These are phyloP conservation scores for Nakazawaea holstii DNA, from an alignment of 805 yeast genomes.

Conservation along the genomic window DNA sequence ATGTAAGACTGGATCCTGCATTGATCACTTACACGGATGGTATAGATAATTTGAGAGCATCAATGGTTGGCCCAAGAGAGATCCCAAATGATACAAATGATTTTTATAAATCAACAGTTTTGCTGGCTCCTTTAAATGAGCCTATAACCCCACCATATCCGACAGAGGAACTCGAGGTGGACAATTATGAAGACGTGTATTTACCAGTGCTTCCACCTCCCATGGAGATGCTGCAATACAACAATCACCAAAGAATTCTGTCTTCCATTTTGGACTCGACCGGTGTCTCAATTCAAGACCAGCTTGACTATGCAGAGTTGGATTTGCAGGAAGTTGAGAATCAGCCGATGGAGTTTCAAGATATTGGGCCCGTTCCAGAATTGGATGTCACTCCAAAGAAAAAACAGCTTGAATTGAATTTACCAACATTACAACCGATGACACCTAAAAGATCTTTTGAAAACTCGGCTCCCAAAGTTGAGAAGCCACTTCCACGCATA, in stretches of 20 bases:
- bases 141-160: constrained; percentile 4
- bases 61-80: constrained; percentile 6
- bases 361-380: too few species aligned
- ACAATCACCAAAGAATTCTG: constrained; percentile 6
- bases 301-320: neutral
- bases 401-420: neutral
- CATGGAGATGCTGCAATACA: constrained; percentile 4
- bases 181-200: neutral
- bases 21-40: neutral
- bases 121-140: neutral
- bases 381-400: neutral
- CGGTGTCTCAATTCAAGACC: constrained; percentile 9
- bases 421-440: constrained; percentile 1
- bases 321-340: neutral
- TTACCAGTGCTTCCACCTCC: constrained; percentile 8
- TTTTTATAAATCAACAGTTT: neutral
- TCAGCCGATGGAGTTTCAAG: too few species aligned
- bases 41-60: neutral
- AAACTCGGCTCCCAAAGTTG: neutral
- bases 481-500: constrained; percentile 8
- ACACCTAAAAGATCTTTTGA: neutral
- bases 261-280: constrained; percentile 10
- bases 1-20: neutral
- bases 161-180: neutral
- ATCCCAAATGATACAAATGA: constrained; percentile 1